Percentiles rank a stretch among this genome's conserved stretches.
Evolutionary conservation across 2,329 filamentous ascomycete genomes (phyloP).

Genomic region (Ophiosphaerella korrae): DNA sequence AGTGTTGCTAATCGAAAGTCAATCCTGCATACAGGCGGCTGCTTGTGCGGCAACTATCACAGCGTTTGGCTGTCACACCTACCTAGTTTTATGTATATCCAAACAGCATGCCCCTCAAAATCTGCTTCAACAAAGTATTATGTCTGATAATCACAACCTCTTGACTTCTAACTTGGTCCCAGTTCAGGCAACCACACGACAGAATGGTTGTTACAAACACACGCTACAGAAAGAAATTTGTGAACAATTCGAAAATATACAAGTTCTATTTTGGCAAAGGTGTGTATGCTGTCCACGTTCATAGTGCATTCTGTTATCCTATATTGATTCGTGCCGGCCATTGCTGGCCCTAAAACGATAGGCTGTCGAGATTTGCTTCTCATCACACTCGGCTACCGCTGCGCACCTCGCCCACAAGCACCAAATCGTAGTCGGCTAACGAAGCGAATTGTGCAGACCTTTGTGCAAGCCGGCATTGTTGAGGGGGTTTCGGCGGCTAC

Average conservation of each 20-base stretch:
- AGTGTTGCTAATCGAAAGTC: too few species aligned
- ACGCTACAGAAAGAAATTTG: too few species aligned
- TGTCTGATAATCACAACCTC: too few species aligned
- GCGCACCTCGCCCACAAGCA: neutral
- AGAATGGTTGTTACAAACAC: too few species aligned
- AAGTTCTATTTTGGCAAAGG: too few species aligned
- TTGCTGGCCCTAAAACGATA: constrained; percentile 1
- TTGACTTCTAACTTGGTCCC: too few species aligned
- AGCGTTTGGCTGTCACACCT: neutral
- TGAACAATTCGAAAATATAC: too few species aligned
- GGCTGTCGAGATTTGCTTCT: neutral
- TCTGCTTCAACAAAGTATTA: neutral
- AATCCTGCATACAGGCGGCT: neutral
- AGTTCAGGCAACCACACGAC: too few species aligned
- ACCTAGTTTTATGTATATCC: neutral
- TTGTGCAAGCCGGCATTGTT: constrained; percentile 9
- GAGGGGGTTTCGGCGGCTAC: constrained; percentile 13
- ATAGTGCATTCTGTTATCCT: neutral
- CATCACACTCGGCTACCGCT: neutral
- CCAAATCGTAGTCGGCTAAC: neutral
- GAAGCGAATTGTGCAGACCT: constrained; percentile 11
- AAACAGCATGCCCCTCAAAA: neutral
- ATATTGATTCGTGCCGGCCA: neutral
- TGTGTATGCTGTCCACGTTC: neutral
- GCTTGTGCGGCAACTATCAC: neutral